Evolutionary conservation across 164 flowering plant genomes (phyloP), one percentile per base, ranked within the genome.

Genomic region (Vitis rotundifolia): DNA sequence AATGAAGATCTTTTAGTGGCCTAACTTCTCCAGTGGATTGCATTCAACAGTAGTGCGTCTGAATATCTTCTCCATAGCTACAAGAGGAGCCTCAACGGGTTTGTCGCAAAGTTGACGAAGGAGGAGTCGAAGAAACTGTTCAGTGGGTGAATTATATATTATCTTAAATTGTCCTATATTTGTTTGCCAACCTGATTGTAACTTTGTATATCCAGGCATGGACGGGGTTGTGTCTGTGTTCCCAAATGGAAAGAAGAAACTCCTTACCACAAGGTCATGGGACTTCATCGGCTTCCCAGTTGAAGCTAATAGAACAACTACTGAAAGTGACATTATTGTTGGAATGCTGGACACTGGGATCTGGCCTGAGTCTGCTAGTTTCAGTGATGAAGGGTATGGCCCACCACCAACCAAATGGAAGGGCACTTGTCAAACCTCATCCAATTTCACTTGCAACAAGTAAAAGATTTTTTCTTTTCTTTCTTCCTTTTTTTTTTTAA

Each of bases 231-330:
- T 60, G 44, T 60, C 63, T 10, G 63, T 60, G 63, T 60, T 60
- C n/a, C 63, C 63, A 11, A 62, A 31, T n/a, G 18, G 9, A 49
- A 63, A 18, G 11, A 10, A 14, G 12, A 18, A 63, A 48, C 54
- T 63, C 10, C 12, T 15, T 9, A 75, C 77, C 11, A 75, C 77
- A 65, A 69, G 73, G 44, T 75, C 77, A 59, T 75, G 77, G 77
- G 70, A 70, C 65, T 75, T 70, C 56, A 10, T 67, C 44, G 76
- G 76, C 13, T 61, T 73, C 22, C 61, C 70, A 16, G 48, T 10
- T 18, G 9, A 57, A 22, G 68, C 19, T 8, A 58, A 29, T 8
- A 51, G 66, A 11, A 37, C 54, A 14, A 26, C 58, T 15, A 0
- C 9, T 14, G 77, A 75, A 49, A 68, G 68, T 37, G 66, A 75